These are phyloP conservation scores for Aspergillus sp. DNA, from an alignment of 2,329 filamentous ascomycete species.

Conservation along the genomic window DNA sequence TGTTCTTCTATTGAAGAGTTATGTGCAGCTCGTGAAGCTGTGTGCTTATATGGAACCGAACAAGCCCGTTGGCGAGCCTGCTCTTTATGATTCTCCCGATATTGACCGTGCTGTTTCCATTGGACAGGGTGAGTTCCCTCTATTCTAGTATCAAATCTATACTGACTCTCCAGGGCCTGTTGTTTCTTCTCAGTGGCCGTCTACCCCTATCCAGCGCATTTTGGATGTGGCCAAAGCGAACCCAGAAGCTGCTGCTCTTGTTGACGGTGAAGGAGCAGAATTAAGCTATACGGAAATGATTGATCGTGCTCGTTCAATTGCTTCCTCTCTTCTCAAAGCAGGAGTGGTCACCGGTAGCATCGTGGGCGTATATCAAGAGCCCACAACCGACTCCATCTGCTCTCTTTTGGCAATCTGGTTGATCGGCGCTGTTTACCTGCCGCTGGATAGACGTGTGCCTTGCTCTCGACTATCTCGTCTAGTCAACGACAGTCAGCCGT, in stretches of 20 bases:
- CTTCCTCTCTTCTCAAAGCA: slow-evolving; percentile 23
- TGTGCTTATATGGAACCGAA: background rate
- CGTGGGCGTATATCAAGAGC: slow-evolving; percentile 7
- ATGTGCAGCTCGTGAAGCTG: background rate
- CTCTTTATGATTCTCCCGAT: background rate
- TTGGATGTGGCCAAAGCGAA: slow-evolving; percentile 39
- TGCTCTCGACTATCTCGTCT: background rate
- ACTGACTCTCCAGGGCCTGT: background rate
- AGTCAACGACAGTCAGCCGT: slow-evolving; percentile 1
- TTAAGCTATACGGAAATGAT: slow-evolving; percentile 41
- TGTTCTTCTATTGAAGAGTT: slow-evolving; percentile 19
- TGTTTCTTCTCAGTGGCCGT: slow-evolving; percentile 12
- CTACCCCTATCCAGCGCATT: slow-evolving; percentile 33
- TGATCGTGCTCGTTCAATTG: slow-evolving; percentile 35
- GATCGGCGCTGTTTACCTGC: slow-evolving; percentile 18
- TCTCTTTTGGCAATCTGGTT: slow-evolving; percentile 16
- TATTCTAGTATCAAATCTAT: background rate
- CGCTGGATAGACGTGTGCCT: slow-evolving; percentile 9
- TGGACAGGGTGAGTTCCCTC: background rate
- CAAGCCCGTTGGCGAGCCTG: background rate
- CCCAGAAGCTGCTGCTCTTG: slow-evolving; percentile 26
- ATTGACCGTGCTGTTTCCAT: background rate
- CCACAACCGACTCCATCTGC: slow-evolving; percentile 1
- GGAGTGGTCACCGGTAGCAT: background rate
- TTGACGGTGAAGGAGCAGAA: slow-evolving; percentile 21